Percentiles rank a stretch among this genome's conserved stretches.
Conservation (phyloP, 2,329 filamentous ascomycete species). For the Fusarium heterosporum region DNA sequence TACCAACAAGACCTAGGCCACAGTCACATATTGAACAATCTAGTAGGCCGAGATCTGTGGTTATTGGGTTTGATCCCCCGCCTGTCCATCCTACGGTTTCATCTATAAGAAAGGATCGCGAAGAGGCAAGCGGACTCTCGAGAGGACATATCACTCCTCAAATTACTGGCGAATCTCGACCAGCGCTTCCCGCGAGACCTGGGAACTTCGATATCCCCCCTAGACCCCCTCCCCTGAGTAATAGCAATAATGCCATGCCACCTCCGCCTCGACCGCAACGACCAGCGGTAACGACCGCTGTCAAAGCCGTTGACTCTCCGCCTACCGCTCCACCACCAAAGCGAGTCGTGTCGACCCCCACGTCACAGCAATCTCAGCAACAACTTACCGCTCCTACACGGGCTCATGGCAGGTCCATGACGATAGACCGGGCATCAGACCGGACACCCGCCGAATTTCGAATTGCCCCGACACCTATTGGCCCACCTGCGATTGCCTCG, state of each 20-base stretch:
- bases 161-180: slow-evolving; percentile 57
- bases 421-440: slow-evolving; percentile 53
- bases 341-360: slow-evolving; percentile 50
- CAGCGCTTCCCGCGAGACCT: slow-evolving; percentile 64
- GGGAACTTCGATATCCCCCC: slow-evolving; percentile 46
- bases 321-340: slow-evolving; percentile 45
- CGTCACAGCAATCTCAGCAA: slow-evolving; percentile 47
- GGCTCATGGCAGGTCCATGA: slow-evolving; percentile 49
- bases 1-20: slow-evolving; percentile 64
- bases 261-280: slow-evolving; percentile 62
- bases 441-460: slow-evolving; percentile 42
- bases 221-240: slow-evolving; percentile 32
- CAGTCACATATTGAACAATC: slow-evolving; percentile 42
- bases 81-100: slow-evolving; percentile 63
- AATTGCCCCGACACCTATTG: slow-evolving; percentile 38
- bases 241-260: slow-evolving; percentile 37
- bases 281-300: slow-evolving; percentile 48
- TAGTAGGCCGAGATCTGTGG: slow-evolving; percentile 38
- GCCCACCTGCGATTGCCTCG: slow-evolving; percentile 27
- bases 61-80: slow-evolving; percentile 61
- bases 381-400: slow-evolving; percentile 49
- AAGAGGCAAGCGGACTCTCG: slow-evolving; percentile 56
- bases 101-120: slow-evolving; percentile 59
- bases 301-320: slow-evolving; percentile 31
- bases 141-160: slow-evolving; percentile 56